These are phyloP conservation scores for Xylaria cubensis DNA, from an alignment of 495 filamentous ascomycete species.

Conservation along the genomic window DNA sequence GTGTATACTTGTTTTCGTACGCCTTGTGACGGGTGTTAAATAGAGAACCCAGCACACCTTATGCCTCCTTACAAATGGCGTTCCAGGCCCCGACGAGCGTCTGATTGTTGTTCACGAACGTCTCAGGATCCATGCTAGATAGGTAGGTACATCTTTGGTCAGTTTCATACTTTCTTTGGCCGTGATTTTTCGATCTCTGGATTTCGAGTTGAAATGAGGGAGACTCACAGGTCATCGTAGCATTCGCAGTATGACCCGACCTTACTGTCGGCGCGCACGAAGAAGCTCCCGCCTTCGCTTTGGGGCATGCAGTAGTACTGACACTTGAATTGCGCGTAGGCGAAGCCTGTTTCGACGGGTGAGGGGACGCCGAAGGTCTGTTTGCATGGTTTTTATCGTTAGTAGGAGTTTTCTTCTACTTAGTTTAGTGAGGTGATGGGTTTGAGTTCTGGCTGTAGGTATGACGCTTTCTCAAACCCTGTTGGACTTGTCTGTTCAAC, in stretches of 20 bases:
- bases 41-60: not conserved
- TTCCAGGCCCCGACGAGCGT: constrained; percentile 40
- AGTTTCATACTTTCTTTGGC: not conserved
- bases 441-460: not conserved
- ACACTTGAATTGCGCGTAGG: constrained; percentile 78
- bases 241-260: constrained; percentile 35
- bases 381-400: not conserved
- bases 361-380: constrained; percentile 38
- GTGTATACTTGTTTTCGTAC: not conserved
- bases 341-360: constrained; percentile 58
- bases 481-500: not conserved
- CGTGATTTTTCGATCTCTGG: too few species aligned
- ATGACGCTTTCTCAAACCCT: not conserved
- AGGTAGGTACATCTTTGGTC: not conserved
- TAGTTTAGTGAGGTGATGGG: not conserved
- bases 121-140: constrained; percentile 33
- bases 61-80: constrained; percentile 29
- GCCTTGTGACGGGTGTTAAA: not conserved
- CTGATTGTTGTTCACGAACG: constrained; percentile 34
- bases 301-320: constrained; percentile 59
- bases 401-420: not conserved
- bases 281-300: constrained; percentile 36
- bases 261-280: constrained; percentile 31
- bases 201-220: too few species aligned
- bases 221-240: constrained; percentile 39